Base-by-base conservation (phyloP, 1,284 basidiomycete species). In the Pyrrhoderma noxium region DNA sequence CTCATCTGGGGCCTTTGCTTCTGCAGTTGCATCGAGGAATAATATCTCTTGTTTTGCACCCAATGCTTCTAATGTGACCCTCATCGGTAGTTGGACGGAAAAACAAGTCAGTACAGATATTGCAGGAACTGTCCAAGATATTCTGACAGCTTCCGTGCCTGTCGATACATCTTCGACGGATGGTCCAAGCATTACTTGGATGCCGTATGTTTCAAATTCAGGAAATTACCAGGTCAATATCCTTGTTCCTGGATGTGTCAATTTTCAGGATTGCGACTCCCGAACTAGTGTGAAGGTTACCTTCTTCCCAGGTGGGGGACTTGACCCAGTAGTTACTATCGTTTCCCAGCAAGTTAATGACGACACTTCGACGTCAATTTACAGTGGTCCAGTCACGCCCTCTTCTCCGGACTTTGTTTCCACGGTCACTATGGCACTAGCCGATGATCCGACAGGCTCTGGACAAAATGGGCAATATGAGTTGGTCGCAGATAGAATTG, bases 1-100 rank as follows among this genome's bases (percentile, higher is more conserved):
- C 9, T 94, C 92, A 0, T 85, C 89, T 8, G 95, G 95, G 56
- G 87, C 90, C 3, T 93, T 88, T 61, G 89, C 83, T 2, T 90
- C 88, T 2, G 76, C 88, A 1, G 68, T 85, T 49, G 65, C 67
- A 45, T 60, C 61, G 16, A 68, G 80, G 50, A 93, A 93, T 64
- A 69, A 67, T 13, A 65, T 72, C 40, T 88, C 88, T 0, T 93
- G 92, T 64, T 89, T 85, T 60, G 80, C 85, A 1, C 82, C 85
- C 3, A 75, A 72, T 53, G 69, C 83, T 1, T 89, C 87, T 21
- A 82, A 80, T 55, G 72, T 80, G 18, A 66, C 74, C 0, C 70
- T 67, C 45, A 83, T 82, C 1, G 88, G 89, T 2, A 63, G 68
- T n/a, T 95, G 92, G 92, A 67, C 61, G 1, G 70, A 73, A 22